Base-by-base conservation (phyloP, 257 asterid genomes). In the Cruciata laevipes region DNA sequence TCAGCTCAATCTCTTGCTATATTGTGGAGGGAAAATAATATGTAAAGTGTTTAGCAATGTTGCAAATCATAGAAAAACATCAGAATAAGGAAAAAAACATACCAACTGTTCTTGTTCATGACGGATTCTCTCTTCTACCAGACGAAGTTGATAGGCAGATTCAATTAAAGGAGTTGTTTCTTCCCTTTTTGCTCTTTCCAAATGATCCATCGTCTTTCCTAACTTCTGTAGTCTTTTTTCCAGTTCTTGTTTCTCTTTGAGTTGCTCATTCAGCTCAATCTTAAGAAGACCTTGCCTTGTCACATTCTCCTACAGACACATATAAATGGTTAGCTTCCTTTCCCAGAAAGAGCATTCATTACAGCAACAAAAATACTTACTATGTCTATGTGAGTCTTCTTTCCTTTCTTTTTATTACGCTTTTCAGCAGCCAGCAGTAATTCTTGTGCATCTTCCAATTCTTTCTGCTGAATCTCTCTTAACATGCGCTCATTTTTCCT, bases 381-480 rank as follows among this genome's bases (percentile, higher is more conserved):
- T 71, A 96, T 93, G 63, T 85, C 96, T 7, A 87, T 16, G 40
- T 83, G 72, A 2, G 85, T 84, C 71, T 81, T 92, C 85, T 89
- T 89, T 68, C 90, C 87, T 80, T 83, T 89, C 87, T 79, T 91
- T 74, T 85, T 86, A 58, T 79, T 63, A 56, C 76, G 88, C 52
- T 75, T 84, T 79, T 73, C 88, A 69, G 88, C 86, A 82, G 84
- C 89, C 33, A 75, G 83, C 40, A 92, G 88, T 69, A 89, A 63
- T 24, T 81, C 88, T 67, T 83, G 90, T 35, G 93, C 89, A 78
- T 87, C 95, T 78, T 83, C 85, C 47, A 82, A 82, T 73, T 89
- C 95, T 51, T 91, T 90, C 55, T 89, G 97, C 82, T 92, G 86
- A 47, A 84, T 89, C 79, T 92, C 97, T 78, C 85, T 81, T 14